Conservation (phyloP, 768 basidiomycete genomes). For the Galerina sulciceps region DNA sequence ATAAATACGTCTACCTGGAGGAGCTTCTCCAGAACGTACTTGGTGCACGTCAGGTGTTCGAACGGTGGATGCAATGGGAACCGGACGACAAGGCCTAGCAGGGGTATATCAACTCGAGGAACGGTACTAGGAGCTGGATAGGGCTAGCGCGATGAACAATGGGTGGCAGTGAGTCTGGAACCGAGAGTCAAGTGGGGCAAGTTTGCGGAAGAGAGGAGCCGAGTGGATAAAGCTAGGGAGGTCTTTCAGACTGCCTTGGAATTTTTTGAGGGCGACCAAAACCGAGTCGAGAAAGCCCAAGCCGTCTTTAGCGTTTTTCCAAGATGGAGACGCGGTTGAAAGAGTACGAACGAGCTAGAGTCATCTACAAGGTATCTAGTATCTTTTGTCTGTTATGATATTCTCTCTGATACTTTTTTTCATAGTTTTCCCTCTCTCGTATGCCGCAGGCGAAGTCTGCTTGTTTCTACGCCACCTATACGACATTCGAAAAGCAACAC, state of each 20-base stretch:
- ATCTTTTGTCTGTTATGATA: neutral
- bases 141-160: slow-evolving; percentile 89
- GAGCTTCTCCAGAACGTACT: slow-evolving; percentile 95
- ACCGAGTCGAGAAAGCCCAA: slow-evolving; percentile 94
- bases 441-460: slow-evolving; percentile 92
- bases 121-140: slow-evolving; percentile 88
- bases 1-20: slow-evolving; percentile 99
- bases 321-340: slow-evolving; percentile 97
- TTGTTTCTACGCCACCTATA: slow-evolving; percentile 87
- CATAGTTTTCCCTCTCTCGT: slow-evolving; percentile 88
- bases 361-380: slow-evolving; percentile 87
- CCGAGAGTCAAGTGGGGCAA: slow-evolving; percentile 87
- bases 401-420: neutral
- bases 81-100: slow-evolving; percentile 99
- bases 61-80: slow-evolving; percentile 99
- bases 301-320: slow-evolving; percentile 89
- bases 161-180: slow-evolving; percentile 81
- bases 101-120: slow-evolving; percentile 97
- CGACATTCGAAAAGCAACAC: slow-evolving; percentile 98
- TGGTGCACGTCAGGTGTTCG: slow-evolving; percentile 96
- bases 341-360: slow-evolving; percentile 95
- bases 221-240: slow-evolving; percentile 76
- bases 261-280: slow-evolving; percentile 87
- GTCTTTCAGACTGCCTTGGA: slow-evolving; percentile 91
- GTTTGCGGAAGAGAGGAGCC: slow-evolving; percentile 85